Evolutionary conservation across 441 rosid species (phyloP), one percentile per base, ranked within the genome.

Genomic region (Pelargonium exstipulatum): DNA sequence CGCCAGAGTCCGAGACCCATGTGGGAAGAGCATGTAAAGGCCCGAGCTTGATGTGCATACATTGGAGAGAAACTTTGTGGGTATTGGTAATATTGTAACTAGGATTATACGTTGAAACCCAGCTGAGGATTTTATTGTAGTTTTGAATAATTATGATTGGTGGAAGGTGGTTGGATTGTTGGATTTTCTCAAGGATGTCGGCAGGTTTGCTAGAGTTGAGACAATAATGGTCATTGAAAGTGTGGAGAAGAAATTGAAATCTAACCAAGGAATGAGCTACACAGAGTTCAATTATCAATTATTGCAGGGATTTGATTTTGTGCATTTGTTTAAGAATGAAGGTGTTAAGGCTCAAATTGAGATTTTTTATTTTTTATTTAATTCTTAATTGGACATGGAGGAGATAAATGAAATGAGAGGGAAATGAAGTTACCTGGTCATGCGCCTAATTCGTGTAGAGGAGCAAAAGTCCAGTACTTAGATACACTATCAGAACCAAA

Each of bases 251-350:
- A 85, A 97, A 78, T 80, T 94, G 74, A 94, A 94, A 65, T 88
- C 96, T 1, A 96, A 90, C 68, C 95, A 88, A 78, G 97, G 99
- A 42, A 83, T 94, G 93, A 90, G 99, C 73, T 91, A 87, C 73
- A 90, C 99, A 0, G 97, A 94, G 78, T 90, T 94, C 75, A 88
- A 84, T 32, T 94, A 91, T 72, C 96, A 90, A 88, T 76, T 94
- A 43, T 67, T 94, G 73, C 99, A 94, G 77, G 97, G 96, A 9
- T 91, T 86, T 69, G 99, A 94, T 75, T 90, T 91, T 68, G 71
- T 90, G 26, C 66, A 84, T 74, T 69, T 95, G 84, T 88, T 87
- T 67, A 71, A 81, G 78, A 85, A 87, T 61, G 77, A 85, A 80
- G 88, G 92, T 69, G 80, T 95, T 67, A 91, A 76, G 82, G 96